Percentiles rank a stretch among this genome's conserved stretches.
These are phyloP conservation scores for Argentina anserina DNA, from an alignment of 306 rosid species.

Conservation along the genomic window DNA sequence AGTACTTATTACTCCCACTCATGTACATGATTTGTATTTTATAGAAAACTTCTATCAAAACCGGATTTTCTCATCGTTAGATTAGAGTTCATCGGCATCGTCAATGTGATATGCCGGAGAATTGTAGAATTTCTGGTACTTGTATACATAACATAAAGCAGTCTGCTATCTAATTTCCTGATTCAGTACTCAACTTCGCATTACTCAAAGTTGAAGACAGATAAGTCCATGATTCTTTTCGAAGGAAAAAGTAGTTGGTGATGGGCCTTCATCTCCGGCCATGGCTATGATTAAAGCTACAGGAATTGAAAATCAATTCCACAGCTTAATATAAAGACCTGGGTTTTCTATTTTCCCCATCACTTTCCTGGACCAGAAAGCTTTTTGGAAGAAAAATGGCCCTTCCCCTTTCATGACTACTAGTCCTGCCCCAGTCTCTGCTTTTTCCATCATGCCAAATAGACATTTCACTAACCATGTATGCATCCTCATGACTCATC, in stretches of 20 bases:
- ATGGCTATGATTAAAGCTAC: constrained; percentile 65
- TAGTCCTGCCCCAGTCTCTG: constrained; percentile 14
- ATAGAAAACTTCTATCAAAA: neutral
- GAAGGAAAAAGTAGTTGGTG: constrained; percentile 32
- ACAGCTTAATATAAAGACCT: neutral
- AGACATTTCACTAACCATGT: constrained; percentile 17
- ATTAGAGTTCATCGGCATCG: neutral
- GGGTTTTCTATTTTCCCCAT: constrained; percentile 13
- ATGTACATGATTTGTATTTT: neutral
- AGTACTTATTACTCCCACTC: constrained; percentile 12
- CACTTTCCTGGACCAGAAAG: constrained; percentile 35
- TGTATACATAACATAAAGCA: neutral
- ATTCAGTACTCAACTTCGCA: neutral
- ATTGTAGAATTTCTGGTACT: neutral
- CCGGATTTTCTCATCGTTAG: neutral
- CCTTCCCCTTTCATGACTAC: constrained; percentile 13
- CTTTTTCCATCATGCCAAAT: constrained; percentile 27
- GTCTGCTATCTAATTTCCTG: neutral
- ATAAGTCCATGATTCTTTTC: constrained; percentile 58
- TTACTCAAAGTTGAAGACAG: constrained; percentile 15
- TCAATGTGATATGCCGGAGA: neutral
- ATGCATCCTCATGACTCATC: neutral
- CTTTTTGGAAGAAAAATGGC: constrained; percentile 28
- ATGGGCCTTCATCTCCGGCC: constrained; percentile 53
- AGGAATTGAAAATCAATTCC: constrained; percentile 24